Conservation (phyloP, 2,329 filamentous ascomycete genomes). For the Dactylellina haptotyla region DNA sequence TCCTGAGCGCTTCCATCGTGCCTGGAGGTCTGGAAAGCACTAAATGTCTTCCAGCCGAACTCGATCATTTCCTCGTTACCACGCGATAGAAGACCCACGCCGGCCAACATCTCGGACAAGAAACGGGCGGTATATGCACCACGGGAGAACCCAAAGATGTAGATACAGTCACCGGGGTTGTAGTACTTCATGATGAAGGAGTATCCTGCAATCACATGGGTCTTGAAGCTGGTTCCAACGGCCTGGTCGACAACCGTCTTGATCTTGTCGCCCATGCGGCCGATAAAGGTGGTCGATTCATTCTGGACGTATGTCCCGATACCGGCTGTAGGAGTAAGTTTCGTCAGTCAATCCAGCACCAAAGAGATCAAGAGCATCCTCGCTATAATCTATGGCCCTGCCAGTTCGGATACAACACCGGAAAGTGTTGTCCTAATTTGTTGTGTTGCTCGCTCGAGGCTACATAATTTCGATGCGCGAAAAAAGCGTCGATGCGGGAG, state of each 20-base stretch:
- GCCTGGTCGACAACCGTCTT: constrained; percentile 63
- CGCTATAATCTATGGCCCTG: no score
- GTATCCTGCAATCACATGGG: constrained; percentile 68
- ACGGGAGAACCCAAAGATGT: constrained; percentile 68
- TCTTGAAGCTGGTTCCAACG: constrained; percentile 65
- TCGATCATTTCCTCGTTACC: constrained; percentile 68
- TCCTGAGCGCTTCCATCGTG: constrained; percentile 54
- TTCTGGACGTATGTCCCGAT: constrained; percentile 66
- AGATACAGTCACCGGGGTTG: constrained; percentile 65
- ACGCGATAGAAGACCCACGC: constrained; percentile 65
- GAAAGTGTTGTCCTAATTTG: no score
- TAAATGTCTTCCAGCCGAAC: constrained; percentile 64
- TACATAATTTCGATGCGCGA: no score
- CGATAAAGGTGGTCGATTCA: constrained; percentile 63
- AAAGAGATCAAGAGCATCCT: no score
- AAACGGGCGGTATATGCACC: constrained; percentile 68
- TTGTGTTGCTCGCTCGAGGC: no score
- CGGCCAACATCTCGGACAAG: constrained; percentile 66
- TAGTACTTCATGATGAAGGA: constrained; percentile 69
- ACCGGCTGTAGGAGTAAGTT: constrained; percentile 59
- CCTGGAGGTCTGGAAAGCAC: constrained; percentile 58
- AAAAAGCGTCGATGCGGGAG: no score
- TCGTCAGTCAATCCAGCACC: constrained; percentile 57
- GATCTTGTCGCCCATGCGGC: constrained; percentile 60
- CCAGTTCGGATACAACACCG: no score